Conservation (phyloP, 345 rosid species). For the Murraya paniculata region DNA sequence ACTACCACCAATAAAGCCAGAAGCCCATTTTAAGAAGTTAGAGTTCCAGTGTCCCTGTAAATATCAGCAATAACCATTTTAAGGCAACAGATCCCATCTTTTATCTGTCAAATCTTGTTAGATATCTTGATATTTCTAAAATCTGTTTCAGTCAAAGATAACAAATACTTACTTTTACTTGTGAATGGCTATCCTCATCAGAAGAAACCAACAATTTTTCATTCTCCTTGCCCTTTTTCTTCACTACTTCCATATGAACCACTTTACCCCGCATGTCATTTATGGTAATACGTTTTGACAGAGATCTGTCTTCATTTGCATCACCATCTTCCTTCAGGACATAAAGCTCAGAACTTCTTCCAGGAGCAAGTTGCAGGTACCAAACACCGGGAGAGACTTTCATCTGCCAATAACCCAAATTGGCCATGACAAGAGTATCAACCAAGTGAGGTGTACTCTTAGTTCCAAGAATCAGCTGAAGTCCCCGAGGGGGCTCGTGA, state of each 20-base stretch:
- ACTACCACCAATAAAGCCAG: conserved; percentile 72
- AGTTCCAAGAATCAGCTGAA: conserved; percentile 98
- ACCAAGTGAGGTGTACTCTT: conserved; percentile 87
- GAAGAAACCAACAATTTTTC: conserved; percentile 73
- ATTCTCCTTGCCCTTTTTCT: conserved; percentile 90
- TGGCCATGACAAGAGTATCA: conserved; percentile 98
- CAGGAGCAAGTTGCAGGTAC: conserved; percentile 97
- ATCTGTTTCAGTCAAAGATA: conserved; percentile 9
- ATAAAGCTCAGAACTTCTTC: conserved; percentile 91
- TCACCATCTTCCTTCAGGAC: conserved; percentile 52
- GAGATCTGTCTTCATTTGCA: conserved; percentile 42
- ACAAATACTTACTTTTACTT: conserved; percentile 46
- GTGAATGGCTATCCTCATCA: conserved; percentile 49
- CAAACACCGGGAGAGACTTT: conserved; percentile 99
- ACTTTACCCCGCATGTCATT: conserved; percentile 94
- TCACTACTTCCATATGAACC: conserved; percentile 83
- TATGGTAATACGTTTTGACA: conserved; percentile 71
- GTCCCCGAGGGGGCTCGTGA: conserved; percentile 96
- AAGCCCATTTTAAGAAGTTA: conserved; percentile 90
- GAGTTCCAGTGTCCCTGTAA: conserved; percentile 83
- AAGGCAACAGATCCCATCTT: conserved; percentile 5
- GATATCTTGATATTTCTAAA: neutral
- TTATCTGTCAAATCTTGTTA: neutral
- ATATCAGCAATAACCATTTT: conserved; percentile 12
- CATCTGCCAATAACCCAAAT: conserved; percentile 99